Conservation (phyloP, 441 rosid genomes). For the Raphanus hybrid region DNA sequence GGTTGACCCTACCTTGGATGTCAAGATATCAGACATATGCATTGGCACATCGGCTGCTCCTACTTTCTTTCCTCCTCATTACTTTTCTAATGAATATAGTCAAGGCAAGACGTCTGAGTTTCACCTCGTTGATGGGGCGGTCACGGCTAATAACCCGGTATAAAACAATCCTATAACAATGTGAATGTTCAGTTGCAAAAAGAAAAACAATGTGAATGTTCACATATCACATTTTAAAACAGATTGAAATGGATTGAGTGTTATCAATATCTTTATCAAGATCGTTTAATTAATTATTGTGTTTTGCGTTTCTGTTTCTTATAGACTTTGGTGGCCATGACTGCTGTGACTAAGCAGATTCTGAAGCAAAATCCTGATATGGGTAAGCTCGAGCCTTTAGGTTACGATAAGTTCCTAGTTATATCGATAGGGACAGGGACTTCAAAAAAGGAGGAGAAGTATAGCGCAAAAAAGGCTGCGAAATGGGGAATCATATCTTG, state of each 20-base stretch:
- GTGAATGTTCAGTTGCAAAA: background rate
- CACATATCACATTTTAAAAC: background rate
- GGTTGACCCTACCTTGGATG: constrained; percentile 42
- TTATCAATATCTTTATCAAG: constrained; percentile 23
- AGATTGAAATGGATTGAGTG: constrained; percentile 53
- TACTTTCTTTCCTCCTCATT: constrained; percentile 55
- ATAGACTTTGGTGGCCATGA: constrained; percentile 44
- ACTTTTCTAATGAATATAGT: constrained; percentile 45
- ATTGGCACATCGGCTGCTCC: constrained; percentile 63
- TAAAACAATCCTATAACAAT: background rate
- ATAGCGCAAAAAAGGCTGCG: constrained; percentile 45
- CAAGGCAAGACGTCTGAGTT: constrained; percentile 45
- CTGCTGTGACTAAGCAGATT: constrained; percentile 56
- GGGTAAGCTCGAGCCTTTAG: constrained; percentile 42
- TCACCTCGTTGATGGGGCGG: constrained; percentile 60
- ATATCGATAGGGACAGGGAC: constrained; percentile 62
- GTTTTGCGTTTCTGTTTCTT: background rate
- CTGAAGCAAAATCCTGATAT: constrained; percentile 46
- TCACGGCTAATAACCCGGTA: constrained; percentile 65
- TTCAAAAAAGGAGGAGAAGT: constrained; percentile 31
- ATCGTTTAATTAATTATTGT: background rate
- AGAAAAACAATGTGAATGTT: background rate
- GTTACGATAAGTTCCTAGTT: constrained; percentile 48
- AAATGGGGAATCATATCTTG: constrained; percentile 63
- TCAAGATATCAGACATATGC: constrained; percentile 55